phyloP scores from a whole-genome alignment of 176 grass and related monocot species.

The Microstegium vimineum region DNA sequence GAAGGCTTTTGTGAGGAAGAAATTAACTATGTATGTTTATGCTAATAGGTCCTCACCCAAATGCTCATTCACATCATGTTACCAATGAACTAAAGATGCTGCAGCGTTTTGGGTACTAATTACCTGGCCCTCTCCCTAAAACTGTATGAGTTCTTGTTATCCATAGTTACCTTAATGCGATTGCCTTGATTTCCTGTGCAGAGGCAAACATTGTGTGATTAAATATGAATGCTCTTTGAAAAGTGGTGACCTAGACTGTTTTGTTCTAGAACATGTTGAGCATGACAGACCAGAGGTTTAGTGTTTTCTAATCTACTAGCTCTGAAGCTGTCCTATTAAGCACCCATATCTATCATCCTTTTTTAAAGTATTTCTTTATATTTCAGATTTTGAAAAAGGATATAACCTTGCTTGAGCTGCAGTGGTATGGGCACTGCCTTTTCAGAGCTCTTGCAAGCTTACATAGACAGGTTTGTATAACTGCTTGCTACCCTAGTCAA shows the following conservation, averaged over 20 bases:
- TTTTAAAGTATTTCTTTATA: constrained; percentile 27
- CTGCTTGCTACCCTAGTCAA: constrained; percentile 9
- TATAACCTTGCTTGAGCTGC: constrained; percentile 57
- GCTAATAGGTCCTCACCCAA: constrained; percentile 68
- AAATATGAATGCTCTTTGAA: constrained; percentile 64
- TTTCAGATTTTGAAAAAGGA: constrained; percentile 78
- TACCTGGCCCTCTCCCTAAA: not conserved
- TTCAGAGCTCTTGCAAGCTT: constrained; percentile 82
- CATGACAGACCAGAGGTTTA: constrained; percentile 94
- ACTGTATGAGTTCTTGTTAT: not conserved
- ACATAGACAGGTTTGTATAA: constrained; percentile 70
- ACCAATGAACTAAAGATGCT: constrained; percentile 91
- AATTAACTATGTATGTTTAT: constrained; percentile 35
- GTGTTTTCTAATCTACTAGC: not conserved
- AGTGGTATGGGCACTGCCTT: constrained; percentile 81
- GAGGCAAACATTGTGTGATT: constrained; percentile 67
- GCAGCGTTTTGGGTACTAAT: constrained; percentile 80
- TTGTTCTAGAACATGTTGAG: constrained; percentile 86
- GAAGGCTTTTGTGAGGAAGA: constrained; percentile 8
- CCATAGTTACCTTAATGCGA: not conserved
- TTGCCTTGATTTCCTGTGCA: constrained; percentile 38
- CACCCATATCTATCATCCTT: not conserved
- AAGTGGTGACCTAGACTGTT: constrained; percentile 70
- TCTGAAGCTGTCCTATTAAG: not conserved
- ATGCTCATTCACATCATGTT: constrained; percentile 85